A percentile compares a stretch with the other conserved stretches of the same genome.
Evolutionary conservation across 441 rosid species (phyloP).

Genomic region (Erysimum cheiri): DNA sequence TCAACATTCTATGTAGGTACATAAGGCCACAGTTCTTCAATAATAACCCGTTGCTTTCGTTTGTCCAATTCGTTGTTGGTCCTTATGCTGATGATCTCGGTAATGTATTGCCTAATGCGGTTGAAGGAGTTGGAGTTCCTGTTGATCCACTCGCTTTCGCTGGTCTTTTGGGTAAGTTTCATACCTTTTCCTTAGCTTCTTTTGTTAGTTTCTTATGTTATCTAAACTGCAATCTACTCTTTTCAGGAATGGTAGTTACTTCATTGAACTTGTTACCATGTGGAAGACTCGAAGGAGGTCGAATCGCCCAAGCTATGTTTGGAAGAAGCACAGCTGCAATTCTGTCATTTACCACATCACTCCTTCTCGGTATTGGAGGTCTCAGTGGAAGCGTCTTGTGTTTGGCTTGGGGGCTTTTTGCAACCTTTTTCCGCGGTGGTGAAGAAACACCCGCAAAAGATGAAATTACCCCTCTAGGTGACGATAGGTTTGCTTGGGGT

Average conservation of each 20-base stretch:
- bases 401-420: constrained; percentile 85
- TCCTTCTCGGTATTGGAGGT: constrained; percentile 77
- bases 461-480: constrained; percentile 76
- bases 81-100: constrained; percentile 93
- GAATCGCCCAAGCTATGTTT: constrained; percentile 88
- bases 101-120: constrained; percentile 85
- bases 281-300: constrained; percentile 93
- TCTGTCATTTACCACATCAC: constrained; percentile 78
- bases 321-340: constrained; percentile 78
- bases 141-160: constrained; percentile 94
- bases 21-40: constrained; percentile 89
- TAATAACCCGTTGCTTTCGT: constrained; percentile 85
- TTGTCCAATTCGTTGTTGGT: constrained; percentile 79
- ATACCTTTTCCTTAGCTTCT: neutral
- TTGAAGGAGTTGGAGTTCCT: constrained; percentile 93
- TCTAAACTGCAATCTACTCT: neutral
- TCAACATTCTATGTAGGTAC: constrained; percentile 54
- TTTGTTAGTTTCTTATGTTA: neutral
- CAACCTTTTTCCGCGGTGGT: constrained; percentile 90
- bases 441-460: constrained; percentile 90
- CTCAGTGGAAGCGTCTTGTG: constrained; percentile 89
- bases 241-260: constrained; percentile 90
- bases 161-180: constrained; percentile 77
- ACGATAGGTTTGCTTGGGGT: constrained; percentile 84
- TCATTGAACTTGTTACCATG: constrained; percentile 90